These are phyloP conservation scores for Poterioochromonas sp. DNA, from an alignment of 352 stramenopile species.

Conservation along the genomic window DNA sequence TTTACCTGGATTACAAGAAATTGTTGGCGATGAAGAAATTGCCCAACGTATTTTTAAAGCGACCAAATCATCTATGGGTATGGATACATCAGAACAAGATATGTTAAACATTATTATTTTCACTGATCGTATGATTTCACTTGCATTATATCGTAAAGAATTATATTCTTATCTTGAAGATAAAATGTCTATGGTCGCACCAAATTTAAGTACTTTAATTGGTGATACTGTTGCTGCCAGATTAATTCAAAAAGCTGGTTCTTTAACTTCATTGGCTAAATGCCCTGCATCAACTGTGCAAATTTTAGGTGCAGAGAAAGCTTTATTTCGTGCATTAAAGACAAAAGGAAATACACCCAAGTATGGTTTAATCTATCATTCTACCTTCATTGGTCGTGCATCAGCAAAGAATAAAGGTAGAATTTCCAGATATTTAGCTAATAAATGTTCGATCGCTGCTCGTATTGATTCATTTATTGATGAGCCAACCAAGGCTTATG, in stretches of 20 bases:
- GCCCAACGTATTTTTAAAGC: constrained; percentile 86
- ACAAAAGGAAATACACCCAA: constrained; percentile 98
- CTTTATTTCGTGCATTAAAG: constrained; percentile 98
- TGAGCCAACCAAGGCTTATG: constrained; percentile 86
- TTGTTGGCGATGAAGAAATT: constrained; percentile 94
- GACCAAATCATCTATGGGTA: constrained; percentile 93
- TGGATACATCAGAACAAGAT: constrained; percentile 97
- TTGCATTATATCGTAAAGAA: constrained; percentile 94
- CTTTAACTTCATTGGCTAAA: constrained; percentile 97
- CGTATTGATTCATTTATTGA: constrained; percentile 80
- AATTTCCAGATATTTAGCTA: constrained; percentile 97
- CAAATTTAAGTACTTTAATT: constrained; percentile 92
- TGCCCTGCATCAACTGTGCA: constrained; percentile 98
- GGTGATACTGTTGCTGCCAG: constrained; percentile 95
- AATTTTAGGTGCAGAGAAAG: constrained; percentile 99
- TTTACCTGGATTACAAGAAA: constrained; percentile 63
- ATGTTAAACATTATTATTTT: constrained; percentile 99
- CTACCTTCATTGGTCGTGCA: constrained; percentile 96
- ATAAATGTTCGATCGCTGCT: constrained; percentile 99
- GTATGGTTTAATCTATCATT: constrained; percentile 99
- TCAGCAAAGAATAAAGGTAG: constrained; percentile 99
- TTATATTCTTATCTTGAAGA: constrained; percentile 83
- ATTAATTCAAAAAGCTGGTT: constrained; percentile 98
- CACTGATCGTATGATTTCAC: constrained; percentile 91
- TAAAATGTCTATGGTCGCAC: constrained; percentile 93